Evolutionary conservation across 306 rosid species (phyloP).

Genomic region (Lathyrus aphaca): DNA sequence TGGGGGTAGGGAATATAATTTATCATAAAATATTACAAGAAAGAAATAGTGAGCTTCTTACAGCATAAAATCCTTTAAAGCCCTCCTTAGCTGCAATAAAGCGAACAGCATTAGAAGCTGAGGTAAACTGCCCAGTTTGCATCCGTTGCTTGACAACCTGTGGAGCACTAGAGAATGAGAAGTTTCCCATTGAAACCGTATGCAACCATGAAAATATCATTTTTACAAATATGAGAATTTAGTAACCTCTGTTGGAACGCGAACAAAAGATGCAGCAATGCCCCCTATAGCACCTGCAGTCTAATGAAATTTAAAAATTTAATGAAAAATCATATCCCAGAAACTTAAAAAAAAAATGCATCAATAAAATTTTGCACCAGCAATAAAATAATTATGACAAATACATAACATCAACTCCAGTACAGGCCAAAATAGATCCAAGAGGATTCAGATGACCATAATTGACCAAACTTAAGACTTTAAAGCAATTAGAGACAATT

Average conservation of each 20-base stretch:
- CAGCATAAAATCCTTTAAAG: constrained; percentile 86
- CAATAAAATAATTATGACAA: constrained; percentile 36
- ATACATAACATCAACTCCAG: constrained; percentile 36
- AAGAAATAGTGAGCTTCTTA: constrained; percentile 41
- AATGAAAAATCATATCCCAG: constrained; percentile 16
- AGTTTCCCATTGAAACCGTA: constrained; percentile 27
- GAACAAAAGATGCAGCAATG: constrained; percentile 87
- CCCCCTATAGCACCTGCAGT: constrained; percentile 98
- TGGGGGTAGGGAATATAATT: constrained; percentile 2
- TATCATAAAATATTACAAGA: constrained; percentile 28
- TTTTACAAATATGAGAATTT: constrained; percentile 32
- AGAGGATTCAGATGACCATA: constrained; percentile 24
- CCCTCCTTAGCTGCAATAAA: constrained; percentile 80
- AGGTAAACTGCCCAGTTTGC: constrained; percentile 92
- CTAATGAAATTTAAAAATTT: constrained; percentile 54
- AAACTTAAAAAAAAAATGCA: constrained; percentile 5
- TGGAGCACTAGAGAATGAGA: constrained; percentile 36
- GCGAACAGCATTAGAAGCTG: constrained; percentile 84
- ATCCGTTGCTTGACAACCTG: constrained; percentile 98
- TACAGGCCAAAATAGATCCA: constrained; percentile 33
- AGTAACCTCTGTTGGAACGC: constrained; percentile 97
- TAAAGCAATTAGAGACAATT: constrained; percentile 26
- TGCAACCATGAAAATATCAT: constrained; percentile 21
- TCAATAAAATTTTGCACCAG: constrained; percentile 28
- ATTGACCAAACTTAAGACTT: constrained; percentile 29